Percentiles rank a stretch among this genome's conserved stretches.
These are phyloP conservation scores for Candida yuanshanica DNA, from an alignment of 805 yeast genomes.

Conservation along the genomic window DNA sequence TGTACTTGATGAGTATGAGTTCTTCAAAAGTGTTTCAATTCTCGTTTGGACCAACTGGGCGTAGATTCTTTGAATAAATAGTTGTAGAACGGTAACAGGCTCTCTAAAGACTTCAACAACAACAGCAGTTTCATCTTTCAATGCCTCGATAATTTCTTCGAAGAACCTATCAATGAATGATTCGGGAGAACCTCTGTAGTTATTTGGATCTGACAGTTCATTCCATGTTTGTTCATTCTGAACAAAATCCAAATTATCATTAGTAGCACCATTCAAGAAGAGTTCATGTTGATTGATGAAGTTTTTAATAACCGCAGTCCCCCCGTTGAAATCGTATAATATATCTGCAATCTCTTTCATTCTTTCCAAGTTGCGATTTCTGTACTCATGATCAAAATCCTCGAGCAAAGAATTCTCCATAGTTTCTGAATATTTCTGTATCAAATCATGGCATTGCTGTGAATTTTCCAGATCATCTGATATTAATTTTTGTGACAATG, in stretches of 20 bases:
- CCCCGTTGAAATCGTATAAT: conserved; percentile 77
- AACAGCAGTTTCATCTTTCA: conserved; percentile 67
- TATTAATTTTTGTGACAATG: conserved; percentile 59
- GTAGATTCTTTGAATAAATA: conserved; percentile 69
- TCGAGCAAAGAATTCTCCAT: conserved; percentile 70
- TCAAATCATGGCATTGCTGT: conserved; percentile 28
- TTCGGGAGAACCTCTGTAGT: conserved; percentile 43
- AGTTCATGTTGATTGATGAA: conserved; percentile 77
- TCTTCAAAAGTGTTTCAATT: conserved; percentile 51
- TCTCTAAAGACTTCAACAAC: conserved; percentile 69
- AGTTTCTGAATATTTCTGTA: conserved; percentile 67
- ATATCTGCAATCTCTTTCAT: conserved; percentile 75
- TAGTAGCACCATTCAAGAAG: conserved; percentile 36
- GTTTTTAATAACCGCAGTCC: conserved; percentile 72
- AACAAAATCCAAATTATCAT: conserved; percentile 22
- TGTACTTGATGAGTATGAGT: conserved; percentile 56
- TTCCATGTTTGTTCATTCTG: conserved; percentile 52
- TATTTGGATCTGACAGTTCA: conserved; percentile 53
- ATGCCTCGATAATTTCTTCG: conserved; percentile 50
- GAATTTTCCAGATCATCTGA: conserved; percentile 46
- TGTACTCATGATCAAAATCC: conserved; percentile 69
- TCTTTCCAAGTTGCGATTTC: conserved; percentile 57
- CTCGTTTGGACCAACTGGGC: conserved; percentile 62
- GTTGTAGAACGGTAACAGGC: conserved; percentile 57
- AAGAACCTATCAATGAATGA: conserved; percentile 46